Percentiles rank a stretch among this genome's conserved stretches.
phyloP scores from a whole-genome alignment of 306 rosid genomes.

The Vicia sativa region DNA sequence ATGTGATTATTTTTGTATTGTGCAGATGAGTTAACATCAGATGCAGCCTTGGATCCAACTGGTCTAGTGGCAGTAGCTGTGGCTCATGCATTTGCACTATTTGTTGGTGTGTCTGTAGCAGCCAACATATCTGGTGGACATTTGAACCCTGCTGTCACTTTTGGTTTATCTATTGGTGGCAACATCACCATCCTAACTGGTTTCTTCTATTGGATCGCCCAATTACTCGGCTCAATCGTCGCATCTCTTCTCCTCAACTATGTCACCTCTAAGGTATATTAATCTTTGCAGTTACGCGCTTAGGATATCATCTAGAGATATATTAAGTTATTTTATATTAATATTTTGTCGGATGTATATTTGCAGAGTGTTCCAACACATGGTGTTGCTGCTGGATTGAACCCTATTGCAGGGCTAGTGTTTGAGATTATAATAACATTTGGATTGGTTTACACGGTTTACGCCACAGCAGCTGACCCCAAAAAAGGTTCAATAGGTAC shows the following conservation, averaged over 20 bases:
- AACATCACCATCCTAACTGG: slow-evolving; percentile 81
- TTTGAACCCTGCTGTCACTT: slow-evolving; percentile 92
- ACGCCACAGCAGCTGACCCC: slow-evolving; percentile 91
- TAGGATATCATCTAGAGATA: too few relatives aligned
- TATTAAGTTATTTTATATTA: background rate
- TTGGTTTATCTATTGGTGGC: slow-evolving; percentile 89
- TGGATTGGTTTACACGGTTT: slow-evolving; percentile 85
- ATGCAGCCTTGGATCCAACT: slow-evolving; percentile 71
- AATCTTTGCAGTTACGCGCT: too few relatives aligned
- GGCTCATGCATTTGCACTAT: slow-evolving; percentile 81
- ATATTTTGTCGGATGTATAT: background rate
- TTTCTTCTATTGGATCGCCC: slow-evolving; percentile 76
- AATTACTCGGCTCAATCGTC: slow-evolving; percentile 69
- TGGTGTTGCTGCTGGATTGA: slow-evolving; percentile 63
- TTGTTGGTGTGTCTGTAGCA: slow-evolving; percentile 75
- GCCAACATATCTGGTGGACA: slow-evolving; percentile 96
- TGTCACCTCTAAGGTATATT: slow-evolving; percentile 61
- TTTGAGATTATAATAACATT: slow-evolving; percentile 69
- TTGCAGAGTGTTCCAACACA: slow-evolving; percentile 78
- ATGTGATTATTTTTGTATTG: background rate
- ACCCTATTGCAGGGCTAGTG: slow-evolving; percentile 59
- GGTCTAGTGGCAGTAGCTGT: slow-evolving; percentile 85
- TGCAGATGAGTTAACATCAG: slow-evolving; percentile 61
- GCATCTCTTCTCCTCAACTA: slow-evolving; percentile 72
- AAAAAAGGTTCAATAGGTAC: slow-evolving; percentile 71